Conservation (phyloP, 768 basidiomycete species). For the Pisolithus tinctorius region DNA sequence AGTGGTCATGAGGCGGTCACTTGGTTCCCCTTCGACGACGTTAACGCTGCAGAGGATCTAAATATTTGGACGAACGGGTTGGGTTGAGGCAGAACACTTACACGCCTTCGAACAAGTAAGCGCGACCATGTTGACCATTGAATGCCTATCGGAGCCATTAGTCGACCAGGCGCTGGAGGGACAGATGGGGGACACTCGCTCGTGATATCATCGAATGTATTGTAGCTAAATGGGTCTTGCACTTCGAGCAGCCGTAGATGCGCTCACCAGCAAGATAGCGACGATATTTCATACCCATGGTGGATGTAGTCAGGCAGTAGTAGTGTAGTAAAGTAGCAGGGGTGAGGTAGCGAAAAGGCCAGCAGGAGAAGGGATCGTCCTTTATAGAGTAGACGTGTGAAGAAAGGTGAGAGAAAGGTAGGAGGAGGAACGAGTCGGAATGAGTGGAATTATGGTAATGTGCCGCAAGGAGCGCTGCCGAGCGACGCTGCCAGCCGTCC, state of each 20-base stretch:
- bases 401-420: conserved; percentile 8
- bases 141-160: conserved; percentile 60
- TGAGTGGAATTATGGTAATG: not conserved
- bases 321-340: conserved; percentile 1
- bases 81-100: conserved; percentile 37
- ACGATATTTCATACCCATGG: conserved; percentile 87
- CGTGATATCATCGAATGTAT: conserved; percentile 88
- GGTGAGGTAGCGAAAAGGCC: not conserved
- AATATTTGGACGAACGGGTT: conserved; percentile 6
- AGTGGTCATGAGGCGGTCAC: conserved; percentile 94
- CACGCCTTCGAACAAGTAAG: conserved; percentile 93
- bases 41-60: conserved; percentile 61
- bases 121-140: conserved; percentile 93
- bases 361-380: conserved; percentile 5
- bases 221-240: conserved; percentile 88
- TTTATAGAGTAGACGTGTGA: conserved; percentile 28
- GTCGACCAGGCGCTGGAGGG: conserved; percentile 3
- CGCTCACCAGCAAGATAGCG: conserved; percentile 79
- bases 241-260: conserved; percentile 82
- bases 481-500: not conserved
- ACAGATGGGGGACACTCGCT: conserved; percentile 36
- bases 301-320: not conserved
- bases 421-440: conserved; percentile 7
- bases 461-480: not conserved
- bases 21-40: conserved; percentile 81